Evolutionary conservation across 2,329 filamentous ascomycete species (phyloP).

Genomic region (Diaporthe humulicola): DNA sequence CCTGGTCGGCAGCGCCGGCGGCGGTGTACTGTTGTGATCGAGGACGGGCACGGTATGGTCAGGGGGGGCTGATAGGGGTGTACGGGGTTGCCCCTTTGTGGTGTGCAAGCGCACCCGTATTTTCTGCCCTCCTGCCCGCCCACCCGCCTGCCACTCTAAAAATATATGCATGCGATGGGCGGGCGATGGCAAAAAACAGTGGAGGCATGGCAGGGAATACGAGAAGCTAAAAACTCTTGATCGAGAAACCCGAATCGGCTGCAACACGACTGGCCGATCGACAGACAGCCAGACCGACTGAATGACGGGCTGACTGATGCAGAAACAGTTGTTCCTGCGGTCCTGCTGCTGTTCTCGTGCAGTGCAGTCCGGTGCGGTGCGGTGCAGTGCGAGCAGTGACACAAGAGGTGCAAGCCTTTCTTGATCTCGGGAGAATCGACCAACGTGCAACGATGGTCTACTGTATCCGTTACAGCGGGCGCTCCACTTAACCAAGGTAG

Average conservation of each 20-base stretch:
- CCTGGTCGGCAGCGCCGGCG: not conserved
- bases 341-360: conserved; percentile 1
- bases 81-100: conserved; percentile 12
- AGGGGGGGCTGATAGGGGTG: conserved; percentile 19
- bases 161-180: conserved; percentile 34
- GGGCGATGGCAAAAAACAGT: conserved; percentile 35
- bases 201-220: conserved; percentile 37
- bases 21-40: not conserved
- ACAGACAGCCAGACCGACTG: conserved; percentile 12
- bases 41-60: conserved; percentile 7
- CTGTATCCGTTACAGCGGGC: conserved; percentile 25
- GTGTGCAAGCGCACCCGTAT: conserved; percentile 26
- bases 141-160: conserved; percentile 34
- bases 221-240: conserved; percentile 34
- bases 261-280: conserved; percentile 34
- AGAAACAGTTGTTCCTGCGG: conserved; percentile 6
- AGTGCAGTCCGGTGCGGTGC: not conserved
- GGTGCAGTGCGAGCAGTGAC: conserved; percentile 10
- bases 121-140: conserved; percentile 5
- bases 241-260: conserved; percentile 20
- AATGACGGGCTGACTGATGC: conserved; percentile 17
- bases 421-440: conserved; percentile 4
- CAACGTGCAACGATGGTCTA: conserved; percentile 11
- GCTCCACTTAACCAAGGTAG: conserved; percentile 16
- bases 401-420: not conserved